Conservation (phyloP, 148 eudicot genomes). For the Camellia japonica region DNA sequence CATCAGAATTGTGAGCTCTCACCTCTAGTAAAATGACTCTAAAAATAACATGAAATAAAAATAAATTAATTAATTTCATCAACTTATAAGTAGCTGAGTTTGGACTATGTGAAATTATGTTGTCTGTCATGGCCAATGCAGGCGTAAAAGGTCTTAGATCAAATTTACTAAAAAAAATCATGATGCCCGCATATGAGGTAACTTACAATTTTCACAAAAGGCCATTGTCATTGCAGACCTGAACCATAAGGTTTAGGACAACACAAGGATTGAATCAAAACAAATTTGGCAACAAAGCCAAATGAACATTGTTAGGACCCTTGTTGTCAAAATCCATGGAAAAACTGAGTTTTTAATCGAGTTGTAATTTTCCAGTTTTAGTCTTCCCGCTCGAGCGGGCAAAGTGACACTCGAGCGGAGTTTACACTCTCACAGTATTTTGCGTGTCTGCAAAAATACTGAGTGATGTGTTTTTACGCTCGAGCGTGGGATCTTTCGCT, state of each 20-base stretch:
- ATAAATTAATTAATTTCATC: background rate
- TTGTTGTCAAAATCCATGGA: too few species aligned
- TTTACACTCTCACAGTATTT: too few species aligned
- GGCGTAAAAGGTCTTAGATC: background rate
- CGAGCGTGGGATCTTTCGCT: too few species aligned
- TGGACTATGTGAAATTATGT: background rate
- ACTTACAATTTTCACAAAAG: background rate
- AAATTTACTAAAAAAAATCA: background rate
- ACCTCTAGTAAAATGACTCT: background rate
- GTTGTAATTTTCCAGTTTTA: too few species aligned
- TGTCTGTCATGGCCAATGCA: background rate
- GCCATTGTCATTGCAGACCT: background rate
- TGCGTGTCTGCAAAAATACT: too few species aligned
- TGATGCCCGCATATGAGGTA: background rate
- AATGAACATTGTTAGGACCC: background rate
- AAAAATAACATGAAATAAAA: background rate
- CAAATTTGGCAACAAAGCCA: background rate
- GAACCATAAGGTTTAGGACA: background rate
- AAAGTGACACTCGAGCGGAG: too few species aligned
- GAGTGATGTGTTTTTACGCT: too few species aligned
- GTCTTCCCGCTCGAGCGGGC: too few species aligned
- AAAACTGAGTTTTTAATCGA: too few species aligned
- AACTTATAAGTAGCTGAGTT: background rate
- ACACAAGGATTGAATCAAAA: background rate
- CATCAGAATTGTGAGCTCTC: too few species aligned